Evolutionary conservation across 2,329 filamentous ascomycete species (phyloP).

Genomic region (Penicillium decumbens): DNA sequence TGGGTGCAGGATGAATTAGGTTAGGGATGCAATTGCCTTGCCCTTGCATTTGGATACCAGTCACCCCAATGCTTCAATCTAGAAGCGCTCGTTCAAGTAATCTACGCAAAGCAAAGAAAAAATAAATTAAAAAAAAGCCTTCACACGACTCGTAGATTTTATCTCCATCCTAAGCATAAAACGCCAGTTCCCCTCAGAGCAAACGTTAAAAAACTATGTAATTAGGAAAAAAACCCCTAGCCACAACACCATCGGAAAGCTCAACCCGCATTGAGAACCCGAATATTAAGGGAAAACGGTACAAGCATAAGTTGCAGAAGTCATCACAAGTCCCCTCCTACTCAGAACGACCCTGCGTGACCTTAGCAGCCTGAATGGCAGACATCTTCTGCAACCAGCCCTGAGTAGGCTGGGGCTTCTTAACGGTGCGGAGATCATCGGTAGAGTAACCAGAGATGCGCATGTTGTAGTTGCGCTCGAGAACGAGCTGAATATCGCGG

Average conservation of each 20-base stretch:
- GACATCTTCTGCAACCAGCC: conserved; percentile 97
- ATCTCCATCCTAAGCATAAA: neutral
- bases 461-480: conserved; percentile 83
- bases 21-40: neutral
- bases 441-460: conserved; percentile 90
- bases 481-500: conserved; percentile 74
- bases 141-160: neutral
- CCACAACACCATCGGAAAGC: neutral
- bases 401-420: conserved; percentile 82
- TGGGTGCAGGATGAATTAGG: neutral
- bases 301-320: neutral
- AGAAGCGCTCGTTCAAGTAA: neutral
- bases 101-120: neutral
- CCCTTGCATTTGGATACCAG: neutral
- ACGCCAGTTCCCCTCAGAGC: neutral
- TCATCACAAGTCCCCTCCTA: conserved; percentile 12
- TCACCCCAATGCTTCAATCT: neutral
- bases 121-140: neutral
- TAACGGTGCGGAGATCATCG: conserved; percentile 88
- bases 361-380: conserved; percentile 90
- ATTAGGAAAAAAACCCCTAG: neutral
- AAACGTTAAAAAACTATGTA: neutral
- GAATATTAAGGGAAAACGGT: neutral
- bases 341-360: conserved; percentile 44
- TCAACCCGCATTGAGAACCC: neutral